Percentiles rank a stretch among this genome's conserved stretches.
Evolutionary conservation across 768 basidiomycete genomes (phyloP).

Genomic region (Leccinum variicolor): DNA sequence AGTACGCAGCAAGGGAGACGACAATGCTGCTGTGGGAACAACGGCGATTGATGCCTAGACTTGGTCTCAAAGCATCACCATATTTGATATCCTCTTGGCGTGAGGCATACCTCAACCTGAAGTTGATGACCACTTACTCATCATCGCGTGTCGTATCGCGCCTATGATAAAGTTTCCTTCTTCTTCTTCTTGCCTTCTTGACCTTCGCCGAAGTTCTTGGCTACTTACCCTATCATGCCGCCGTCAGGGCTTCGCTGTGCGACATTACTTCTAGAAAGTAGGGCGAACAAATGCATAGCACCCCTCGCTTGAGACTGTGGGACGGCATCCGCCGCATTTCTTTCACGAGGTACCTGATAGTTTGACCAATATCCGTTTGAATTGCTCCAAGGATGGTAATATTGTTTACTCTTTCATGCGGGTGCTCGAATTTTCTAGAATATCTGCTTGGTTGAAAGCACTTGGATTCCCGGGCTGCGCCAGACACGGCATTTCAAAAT

Average conservation of each 20-base stretch:
- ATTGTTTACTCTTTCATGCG: background rate
- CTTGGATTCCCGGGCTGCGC: background rate
- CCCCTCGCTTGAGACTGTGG: conserved; percentile 1
- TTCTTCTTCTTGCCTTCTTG: background rate
- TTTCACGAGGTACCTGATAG: conserved; percentile 6
- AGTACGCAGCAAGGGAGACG: conserved; percentile 43
- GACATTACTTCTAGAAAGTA: conserved; percentile 7
- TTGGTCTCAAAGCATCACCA: background rate
- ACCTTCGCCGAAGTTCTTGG: conserved; percentile 14
- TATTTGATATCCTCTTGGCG: background rate
- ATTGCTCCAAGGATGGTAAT: conserved; percentile 2
- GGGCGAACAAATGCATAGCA: conserved; percentile 2
- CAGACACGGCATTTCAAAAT: background rate
- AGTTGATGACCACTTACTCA: background rate
- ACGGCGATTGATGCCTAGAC: conserved; percentile 17
- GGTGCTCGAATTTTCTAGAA: background rate
- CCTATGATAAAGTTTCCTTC: conserved; percentile 12
- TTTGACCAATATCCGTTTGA: conserved; percentile 2
- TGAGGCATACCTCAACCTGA: conserved; percentile 4
- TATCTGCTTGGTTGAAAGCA: background rate
- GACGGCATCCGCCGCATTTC: conserved; percentile 3
- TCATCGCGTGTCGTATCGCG: conserved; percentile 1
- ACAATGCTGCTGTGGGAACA: conserved; percentile 24
- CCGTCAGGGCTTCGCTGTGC: conserved; percentile 5
- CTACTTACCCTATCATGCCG: conserved; percentile 1